Evolutionary conservation across 208 protist species (phyloP), one percentile per base, ranked within the genome.

Genomic region (Zelonia costaricensis): DNA sequence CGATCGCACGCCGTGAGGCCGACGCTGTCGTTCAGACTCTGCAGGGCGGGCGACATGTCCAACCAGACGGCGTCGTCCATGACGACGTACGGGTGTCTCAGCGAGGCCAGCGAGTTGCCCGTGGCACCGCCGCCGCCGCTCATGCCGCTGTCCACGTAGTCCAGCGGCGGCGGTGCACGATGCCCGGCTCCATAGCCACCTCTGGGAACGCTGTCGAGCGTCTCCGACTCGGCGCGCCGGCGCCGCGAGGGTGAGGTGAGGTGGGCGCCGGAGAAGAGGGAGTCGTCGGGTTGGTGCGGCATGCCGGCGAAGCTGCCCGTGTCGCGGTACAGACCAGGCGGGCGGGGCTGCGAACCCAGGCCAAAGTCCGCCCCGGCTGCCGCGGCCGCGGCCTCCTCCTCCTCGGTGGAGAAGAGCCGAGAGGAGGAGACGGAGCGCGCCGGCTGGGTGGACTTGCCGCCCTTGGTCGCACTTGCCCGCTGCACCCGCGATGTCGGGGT

Each of bases 21-120:
- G 35, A 95, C 69, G 18, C 68, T 65, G 48, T 89, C 82, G 66
- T 95, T 95, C 10, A 95, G 69, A 13, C 58, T 62, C 36, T 86
- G 79, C 49, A 95, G 75, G 8, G 68, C 69, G 28, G 74, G 49
- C 3, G 86, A 92, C 33, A 93, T 63, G 55, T 83, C 75, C 31
- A 82, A 48, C 79, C 83, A 87, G 9, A 35, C 46, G 3, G 79
- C 76, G 7, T 63, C 40, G 47, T 82, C 80, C 67, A 90, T 76
- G n/a, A 69, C 31, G 7, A 48, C 51, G 64, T 82, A 90, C 45
- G 69, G 60, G 40, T 69, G 67, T 16, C 23, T 39, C 40, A 61
- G 10, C 20, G 30, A 8, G 22, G 10, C 55, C 10, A 23, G 7
- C 4, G 6, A 30, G 28, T 6, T n/a, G 36, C 4, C 28, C 18